Base-by-base conservation (phyloP, 352 stramenopile species). In the Phytophthora sojae region DNA sequence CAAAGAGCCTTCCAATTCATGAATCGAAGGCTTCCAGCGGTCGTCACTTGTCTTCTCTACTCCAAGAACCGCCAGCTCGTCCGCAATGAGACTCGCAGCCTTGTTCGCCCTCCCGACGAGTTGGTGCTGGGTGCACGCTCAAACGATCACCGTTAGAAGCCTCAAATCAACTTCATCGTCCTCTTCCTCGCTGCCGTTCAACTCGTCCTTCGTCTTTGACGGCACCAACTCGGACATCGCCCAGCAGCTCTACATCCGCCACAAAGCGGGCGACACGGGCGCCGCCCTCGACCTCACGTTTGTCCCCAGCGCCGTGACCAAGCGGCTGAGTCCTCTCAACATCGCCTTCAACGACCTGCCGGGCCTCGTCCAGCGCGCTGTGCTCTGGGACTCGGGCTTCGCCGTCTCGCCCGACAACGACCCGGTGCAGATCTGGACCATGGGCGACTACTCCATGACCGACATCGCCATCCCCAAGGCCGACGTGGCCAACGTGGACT, bases 321-420 rank as follows among this genome's bases (percentile, higher is more conserved):
- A 54, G 26, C 72, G 62, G n/a, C 64, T 75, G n/a, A 30, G 68
- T 14, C 39, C 44, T 8, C 15, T 79, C 7, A 51, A 64, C 14
- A 57, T 70, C 23, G 8, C 25, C 42, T 81, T 74, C 47, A 19
- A 47, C n/a, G 45, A 61, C 23, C 70, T 81, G 9, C 71, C 67
- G 2, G 73, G 69, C 12, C 56, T 80, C 1, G 63, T 79, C 11
- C 77, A 84, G 37, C 66, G 70, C 12, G 77, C 73, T 0, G 47
- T 81, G 21, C 67, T 84, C 12, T 84, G 77, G 77, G 77, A 84
- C 37, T 61, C 70, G 14, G 77, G 76, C 52, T 79, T 77, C 30
- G 72, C 53, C 3, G 51, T 70, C 42, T 76, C 67, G 8, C 61
- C 67, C 14, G 15, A 25, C 12, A 63, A 69, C 47, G 47, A 74